Base-by-base conservation (phyloP, 805 yeast genomes). In the Cyberlindnera euphorbiae region DNA sequence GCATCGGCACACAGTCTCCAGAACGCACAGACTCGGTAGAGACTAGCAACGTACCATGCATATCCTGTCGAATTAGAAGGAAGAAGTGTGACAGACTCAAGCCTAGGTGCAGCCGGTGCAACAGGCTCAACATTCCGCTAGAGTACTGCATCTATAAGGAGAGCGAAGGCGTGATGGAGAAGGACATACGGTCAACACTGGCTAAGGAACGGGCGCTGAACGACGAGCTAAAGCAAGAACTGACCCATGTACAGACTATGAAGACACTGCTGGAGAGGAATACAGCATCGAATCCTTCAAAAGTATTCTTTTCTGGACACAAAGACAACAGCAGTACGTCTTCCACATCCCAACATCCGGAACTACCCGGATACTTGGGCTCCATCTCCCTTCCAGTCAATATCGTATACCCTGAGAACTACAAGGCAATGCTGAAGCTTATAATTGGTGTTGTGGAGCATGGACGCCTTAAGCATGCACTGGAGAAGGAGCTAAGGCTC, bases 31-130 rank as follows among this genome's bases (percentile, higher is more conserved):
- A n/a, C 14, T n/a, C 12, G 26, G n/a, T 6, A 24, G 14, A 24
- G 12, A 8, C 6, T 8, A 11, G 12, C 26, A 24, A 7, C 8
- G 28, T 24, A 8, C 35, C 35, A 11, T 32, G 35, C 15, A 32
- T 32, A 11, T 32, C 35, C 21, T 35, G 38, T 15, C 38, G 38
- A 13, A 21, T 35, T 3, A 26, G 38, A 17, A 22, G 38, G 9
- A 35, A 35, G 30, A 28, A 29, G 29, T 35, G 36, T 15, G 38
- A 35, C 33, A 22, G 30, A 14, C 12, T 11, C 18, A 14, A 2
- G n/a, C 29, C 33, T 3, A 14, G 25, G 19, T 35, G 38, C 14
- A 17, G 29, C 9, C 17, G 38, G 11, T 35, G 38, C 26, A 10
- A 12, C 17, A n/a, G 19, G 14, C 30, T 35, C 14, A 22, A 28